These are phyloP conservation scores for Durio zibethinus DNA, from an alignment of 345 rosid genomes.

Conservation along the genomic window DNA sequence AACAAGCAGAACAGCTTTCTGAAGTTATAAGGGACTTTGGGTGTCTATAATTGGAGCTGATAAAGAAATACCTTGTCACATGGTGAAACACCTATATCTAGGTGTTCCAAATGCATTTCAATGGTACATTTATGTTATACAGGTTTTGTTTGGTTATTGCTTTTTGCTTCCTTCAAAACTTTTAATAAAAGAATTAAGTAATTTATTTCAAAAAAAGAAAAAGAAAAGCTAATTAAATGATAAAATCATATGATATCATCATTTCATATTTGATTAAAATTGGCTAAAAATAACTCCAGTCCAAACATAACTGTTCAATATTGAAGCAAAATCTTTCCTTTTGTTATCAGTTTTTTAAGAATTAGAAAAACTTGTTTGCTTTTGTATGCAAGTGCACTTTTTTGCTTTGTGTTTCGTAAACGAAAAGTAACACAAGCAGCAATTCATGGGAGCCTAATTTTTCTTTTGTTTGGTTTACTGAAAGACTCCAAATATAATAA, in stretches of 20 bases:
- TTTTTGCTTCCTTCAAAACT: background rate
- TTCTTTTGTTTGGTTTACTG: background rate
- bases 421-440: background rate
- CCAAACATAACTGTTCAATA: background rate
- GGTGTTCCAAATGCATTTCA: background rate
- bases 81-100: background rate
- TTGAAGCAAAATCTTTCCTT: background rate
- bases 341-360: background rate
- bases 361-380: background rate
- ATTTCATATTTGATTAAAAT: background rate
- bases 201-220: background rate
- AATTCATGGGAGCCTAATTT: background rate
- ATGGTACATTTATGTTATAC: background rate
- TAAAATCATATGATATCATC: background rate
- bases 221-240: background rate
- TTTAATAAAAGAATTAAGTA: background rate
- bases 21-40: background rate
- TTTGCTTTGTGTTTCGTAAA: background rate
- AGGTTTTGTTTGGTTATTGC: background rate
- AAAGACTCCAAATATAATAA: background rate
- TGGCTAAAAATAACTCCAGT: constrained; percentile 2
- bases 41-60: background rate
- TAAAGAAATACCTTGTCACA: background rate
- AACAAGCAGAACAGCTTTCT: background rate
- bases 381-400: background rate